A percentile compares a stretch with the other conserved stretches of the same genome.
phyloP scores from a whole-genome alignment of 2,329 filamentous ascomycete genomes.

The Coniochaeta sp. region DNA sequence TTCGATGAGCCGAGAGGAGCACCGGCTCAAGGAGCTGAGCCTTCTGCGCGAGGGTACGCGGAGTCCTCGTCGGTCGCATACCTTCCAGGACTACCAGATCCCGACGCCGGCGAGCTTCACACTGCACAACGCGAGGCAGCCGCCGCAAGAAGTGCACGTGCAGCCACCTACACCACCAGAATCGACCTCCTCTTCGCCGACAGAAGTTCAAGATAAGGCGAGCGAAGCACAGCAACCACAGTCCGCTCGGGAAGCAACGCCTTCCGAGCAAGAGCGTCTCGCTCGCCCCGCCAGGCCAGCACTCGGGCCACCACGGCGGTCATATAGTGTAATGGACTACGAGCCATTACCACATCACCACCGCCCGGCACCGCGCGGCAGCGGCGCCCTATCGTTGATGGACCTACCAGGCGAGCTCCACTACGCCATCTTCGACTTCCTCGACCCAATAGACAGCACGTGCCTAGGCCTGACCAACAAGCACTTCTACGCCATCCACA shows the following conservation, averaged over 20 bases:
- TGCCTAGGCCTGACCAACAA: constrained; percentile 53
- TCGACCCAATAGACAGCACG: constrained; percentile 57
- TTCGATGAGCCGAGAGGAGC: constrained; percentile 32
- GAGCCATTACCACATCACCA: constrained; percentile 46
- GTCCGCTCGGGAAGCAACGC: background rate
- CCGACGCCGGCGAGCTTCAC: constrained; percentile 14
- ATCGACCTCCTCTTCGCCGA: background rate
- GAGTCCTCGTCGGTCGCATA: constrained; percentile 36
- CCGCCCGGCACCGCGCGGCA: constrained; percentile 29
- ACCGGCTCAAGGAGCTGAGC: constrained; percentile 29
- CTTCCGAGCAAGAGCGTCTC: background rate
- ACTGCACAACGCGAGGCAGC: constrained; percentile 10
- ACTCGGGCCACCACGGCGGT: constrained; percentile 42
- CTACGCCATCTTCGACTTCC: constrained; percentile 51
- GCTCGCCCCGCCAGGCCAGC: constrained; percentile 17
- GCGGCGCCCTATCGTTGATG: constrained; percentile 29
- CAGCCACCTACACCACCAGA: background rate
- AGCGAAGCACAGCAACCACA: background rate
- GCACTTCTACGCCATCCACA: constrained; percentile 51
- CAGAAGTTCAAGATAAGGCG: background rate
- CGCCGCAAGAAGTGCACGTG: constrained; percentile 2
- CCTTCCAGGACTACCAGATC: constrained; percentile 35
- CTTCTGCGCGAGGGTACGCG: constrained; percentile 27
- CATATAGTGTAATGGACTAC: constrained; percentile 54
- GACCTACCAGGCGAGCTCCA: constrained; percentile 53